Base-by-base conservation (phyloP, 768 basidiomycete genomes). In the Leccinum ochraceum region DNA sequence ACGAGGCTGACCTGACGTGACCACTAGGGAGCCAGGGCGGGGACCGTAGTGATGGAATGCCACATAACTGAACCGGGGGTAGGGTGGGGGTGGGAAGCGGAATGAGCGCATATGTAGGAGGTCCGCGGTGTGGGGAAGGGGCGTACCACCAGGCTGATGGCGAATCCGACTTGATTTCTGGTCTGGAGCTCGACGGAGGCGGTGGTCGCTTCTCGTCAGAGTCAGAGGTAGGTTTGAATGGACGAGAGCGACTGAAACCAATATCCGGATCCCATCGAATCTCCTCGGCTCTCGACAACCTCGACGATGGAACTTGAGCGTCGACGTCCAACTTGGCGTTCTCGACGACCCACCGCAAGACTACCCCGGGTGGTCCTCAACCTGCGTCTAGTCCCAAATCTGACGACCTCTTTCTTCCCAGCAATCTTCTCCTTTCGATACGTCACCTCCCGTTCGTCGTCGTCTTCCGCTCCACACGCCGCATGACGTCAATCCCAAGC, bases 231-330 rank as follows among this genome's bases (percentile, higher is more conserved):
- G 46, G 24, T 26, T 57, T 53, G 0, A 58, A 52, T 32, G 44
- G 54, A n/a, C 22, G 49, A 54, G 10, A 48, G 4, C 53, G n/a
- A 48, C 39, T 46, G 8, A 32, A 51, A 8, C 28, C 46, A 1
- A 62, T 56, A 44, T 67, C 67, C 26, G 54, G 70, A 16, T 59
- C 37, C 69, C 67, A 71, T 30, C 53, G 60, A 4, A 61, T 34
- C 52, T 54, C 54, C 7, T 57, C 53, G 11, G 26, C 44, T 16
- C 32, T 39, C 6, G 36, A 34, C 17, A 26, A 46, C 5, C 34
- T 22, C 39, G 42, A 48, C 13, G 46, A 50, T n/a, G 44, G 16
- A 5, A 3, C 26, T 20, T 11, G 55, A 37, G 22, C 53, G 2
- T 17, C 28, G 17, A 48, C 13, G 26, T n/a, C 48, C 14, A 39